phyloP scores from a whole-genome alignment of 1,139 yeast species.

The Pichia sp. region DNA sequence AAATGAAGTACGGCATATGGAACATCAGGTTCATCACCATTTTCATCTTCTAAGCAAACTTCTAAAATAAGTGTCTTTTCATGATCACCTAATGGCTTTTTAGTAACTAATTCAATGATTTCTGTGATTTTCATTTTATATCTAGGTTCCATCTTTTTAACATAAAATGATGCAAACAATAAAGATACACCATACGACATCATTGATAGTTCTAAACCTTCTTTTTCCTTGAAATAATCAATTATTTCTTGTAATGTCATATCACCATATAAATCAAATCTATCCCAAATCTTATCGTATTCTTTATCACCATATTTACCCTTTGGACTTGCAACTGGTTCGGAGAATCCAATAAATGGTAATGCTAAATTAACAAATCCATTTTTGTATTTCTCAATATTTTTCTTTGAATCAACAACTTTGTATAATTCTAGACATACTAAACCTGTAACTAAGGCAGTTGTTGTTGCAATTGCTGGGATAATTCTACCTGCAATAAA shows the following conservation, averaged over 20 bases:
- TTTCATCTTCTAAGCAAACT: slow-evolving; percentile 83
- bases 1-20: slow-evolving; percentile 70
- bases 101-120: slow-evolving; percentile 73
- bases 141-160: slow-evolving; percentile 82
- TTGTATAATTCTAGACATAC: slow-evolving; percentile 89
- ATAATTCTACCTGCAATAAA: slow-evolving; percentile 90
- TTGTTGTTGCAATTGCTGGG: slow-evolving; percentile 98
- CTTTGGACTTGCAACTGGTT: slow-evolving; percentile 83
- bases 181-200: slow-evolving; percentile 85
- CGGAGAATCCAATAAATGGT: slow-evolving; percentile 95
- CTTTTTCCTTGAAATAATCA: slow-evolving; percentile 68
- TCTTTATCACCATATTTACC: slow-evolving; percentile 73
- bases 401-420: slow-evolving; percentile 66
- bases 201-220: slow-evolving; percentile 86
- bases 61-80: slow-evolving; percentile 76
- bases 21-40: slow-evolving; percentile 93
- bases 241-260: slow-evolving; percentile 70
- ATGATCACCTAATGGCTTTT: slow-evolving; percentile 74
- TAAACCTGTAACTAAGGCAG: slow-evolving; percentile 92
- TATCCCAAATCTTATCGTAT: slow-evolving; percentile 91
- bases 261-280: slow-evolving; percentile 77
- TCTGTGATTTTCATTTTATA: slow-evolving; percentile 59
- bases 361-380: slow-evolving; percentile 92
- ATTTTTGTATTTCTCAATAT: slow-evolving; percentile 84
- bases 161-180: slow-evolving; percentile 88